These are phyloP conservation scores for Corymbia calophylla DNA, from an alignment of 441 rosid genomes.

Conservation along the genomic window DNA sequence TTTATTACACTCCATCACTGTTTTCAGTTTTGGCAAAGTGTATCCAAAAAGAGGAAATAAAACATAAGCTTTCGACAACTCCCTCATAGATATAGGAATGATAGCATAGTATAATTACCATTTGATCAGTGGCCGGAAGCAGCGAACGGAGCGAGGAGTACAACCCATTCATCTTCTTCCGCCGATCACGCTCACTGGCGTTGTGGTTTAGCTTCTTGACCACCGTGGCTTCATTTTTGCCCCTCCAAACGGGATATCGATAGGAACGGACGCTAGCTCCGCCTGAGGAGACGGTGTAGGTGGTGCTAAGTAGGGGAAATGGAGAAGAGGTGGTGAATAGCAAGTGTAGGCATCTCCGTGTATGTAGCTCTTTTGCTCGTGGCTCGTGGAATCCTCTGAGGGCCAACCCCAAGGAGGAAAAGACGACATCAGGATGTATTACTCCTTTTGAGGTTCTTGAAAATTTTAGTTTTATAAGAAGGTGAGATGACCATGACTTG, in stretches of 20 bases:
- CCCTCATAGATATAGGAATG: not conserved
- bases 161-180: constrained; percentile 48
- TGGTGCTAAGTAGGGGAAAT: not conserved
- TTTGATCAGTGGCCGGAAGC: constrained; percentile 44
- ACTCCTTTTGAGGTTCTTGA: not conserved
- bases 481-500: not conserved
- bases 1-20: not conserved
- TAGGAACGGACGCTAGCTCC: not conserved
- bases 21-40: not conserved
- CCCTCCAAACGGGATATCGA: not conserved
- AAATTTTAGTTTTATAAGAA: not conserved
- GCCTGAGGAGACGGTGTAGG: not conserved
- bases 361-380: not conserved
- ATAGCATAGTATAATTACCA: constrained; percentile 11
- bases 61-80: not conserved
- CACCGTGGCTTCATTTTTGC: not conserved
- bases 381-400: constrained; percentile 6
- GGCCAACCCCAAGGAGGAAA: constrained; percentile 22
- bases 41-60: not conserved
- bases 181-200: constrained; percentile 62
- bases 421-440: constrained; percentile 12
- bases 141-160: constrained; percentile 53
- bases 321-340: not conserved
- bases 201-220: constrained; percentile 69
- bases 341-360: not conserved